These are phyloP conservation scores for Ogataea pilisensis DNA, from an alignment of 805 yeast genomes.

Conservation along the genomic window DNA sequence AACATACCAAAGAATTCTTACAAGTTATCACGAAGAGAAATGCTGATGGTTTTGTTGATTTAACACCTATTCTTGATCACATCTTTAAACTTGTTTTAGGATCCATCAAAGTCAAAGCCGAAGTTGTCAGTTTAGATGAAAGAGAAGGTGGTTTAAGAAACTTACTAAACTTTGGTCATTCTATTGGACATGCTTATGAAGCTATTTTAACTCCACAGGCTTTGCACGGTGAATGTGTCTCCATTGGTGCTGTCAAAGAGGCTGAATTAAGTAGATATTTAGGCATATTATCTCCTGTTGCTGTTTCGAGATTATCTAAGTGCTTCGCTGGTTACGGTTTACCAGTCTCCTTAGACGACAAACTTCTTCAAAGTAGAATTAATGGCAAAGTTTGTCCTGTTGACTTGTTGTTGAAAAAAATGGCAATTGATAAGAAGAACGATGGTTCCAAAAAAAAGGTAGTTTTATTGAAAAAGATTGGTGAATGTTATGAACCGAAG, in stretches of 20 bases:
- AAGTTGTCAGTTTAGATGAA: slow-evolving; percentile 90
- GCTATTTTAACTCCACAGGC: slow-evolving; percentile 97
- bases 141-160: slow-evolving; percentile 93
- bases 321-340: slow-evolving; percentile 82
- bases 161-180: slow-evolving; percentile 89
- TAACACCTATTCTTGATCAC: slow-evolving; percentile 66
- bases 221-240: slow-evolving; percentile 97
- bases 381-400: slow-evolving; percentile 70
- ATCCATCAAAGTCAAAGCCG: slow-evolving; percentile 87
- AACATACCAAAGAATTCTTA: slow-evolving; percentile 65
- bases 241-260: slow-evolving; percentile 92
- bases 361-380: slow-evolving; percentile 65
- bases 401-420: slow-evolving; percentile 67
- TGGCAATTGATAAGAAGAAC: slow-evolving; percentile 96
- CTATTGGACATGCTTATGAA: slow-evolving; percentile 97
- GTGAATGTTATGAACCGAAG: slow-evolving; percentile 80
- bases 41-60: slow-evolving; percentile 51
- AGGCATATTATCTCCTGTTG: slow-evolving; percentile 86
- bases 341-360: slow-evolving; percentile 76
- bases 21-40: slow-evolving; percentile 50
- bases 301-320: slow-evolving; percentile 84
- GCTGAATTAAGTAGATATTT: slow-evolving; percentile 93
- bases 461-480: slow-evolving; percentile 79
- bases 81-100: slow-evolving; percentile 76
- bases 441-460: slow-evolving; percentile 89